Evolutionary conservation across 1,284 basidiomycete species (phyloP).

Genomic region (Cystobasidium slooffiae): DNA sequence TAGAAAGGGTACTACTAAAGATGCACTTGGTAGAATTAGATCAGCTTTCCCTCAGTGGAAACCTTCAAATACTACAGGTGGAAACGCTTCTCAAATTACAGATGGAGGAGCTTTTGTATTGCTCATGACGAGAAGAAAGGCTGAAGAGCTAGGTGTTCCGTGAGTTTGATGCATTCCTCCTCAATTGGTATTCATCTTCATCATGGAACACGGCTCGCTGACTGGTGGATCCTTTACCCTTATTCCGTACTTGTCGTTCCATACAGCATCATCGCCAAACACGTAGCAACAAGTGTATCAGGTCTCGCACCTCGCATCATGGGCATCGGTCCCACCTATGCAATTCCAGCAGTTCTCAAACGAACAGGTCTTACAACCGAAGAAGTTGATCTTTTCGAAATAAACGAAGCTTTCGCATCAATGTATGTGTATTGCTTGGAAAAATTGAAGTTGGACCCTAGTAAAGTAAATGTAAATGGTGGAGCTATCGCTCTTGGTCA

Average conservation of each 20-base stretch:
- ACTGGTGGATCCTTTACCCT: too few relatives aligned
- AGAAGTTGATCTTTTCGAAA: slow-evolving; percentile 80
- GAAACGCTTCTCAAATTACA: slow-evolving; percentile 80
- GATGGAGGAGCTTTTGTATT: slow-evolving; percentile 85
- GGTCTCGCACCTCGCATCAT: slow-evolving; percentile 62
- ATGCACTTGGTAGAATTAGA: slow-evolving; percentile 69
- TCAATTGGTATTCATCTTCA: too few relatives aligned
- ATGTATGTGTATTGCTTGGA: slow-evolving; percentile 82
- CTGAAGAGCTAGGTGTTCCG: slow-evolving; percentile 73
- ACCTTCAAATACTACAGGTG: slow-evolving; percentile 74
- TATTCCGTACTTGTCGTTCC: not conserved
- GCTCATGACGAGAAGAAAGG: slow-evolving; percentile 80
- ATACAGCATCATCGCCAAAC: slow-evolving; percentile 69
- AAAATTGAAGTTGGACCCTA: slow-evolving; percentile 70
- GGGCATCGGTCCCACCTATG: slow-evolving; percentile 78
- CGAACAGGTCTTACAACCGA: slow-evolving; percentile 67
- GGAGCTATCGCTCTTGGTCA: slow-evolving; percentile 60
- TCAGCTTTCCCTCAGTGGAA: slow-evolving; percentile 89
- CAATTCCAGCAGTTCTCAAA: slow-evolving; percentile 70
- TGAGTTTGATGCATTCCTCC: slow-evolving; percentile 2
- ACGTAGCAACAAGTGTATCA: slow-evolving; percentile 73
- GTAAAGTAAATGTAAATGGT: slow-evolving; percentile 69
- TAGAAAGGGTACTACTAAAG: slow-evolving; percentile 73
- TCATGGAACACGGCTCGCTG: too few relatives aligned
- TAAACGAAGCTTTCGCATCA: slow-evolving; percentile 91